Evolutionary conservation across 106 monocot species (phyloP).

Genomic region (Posidonia australis): DNA sequence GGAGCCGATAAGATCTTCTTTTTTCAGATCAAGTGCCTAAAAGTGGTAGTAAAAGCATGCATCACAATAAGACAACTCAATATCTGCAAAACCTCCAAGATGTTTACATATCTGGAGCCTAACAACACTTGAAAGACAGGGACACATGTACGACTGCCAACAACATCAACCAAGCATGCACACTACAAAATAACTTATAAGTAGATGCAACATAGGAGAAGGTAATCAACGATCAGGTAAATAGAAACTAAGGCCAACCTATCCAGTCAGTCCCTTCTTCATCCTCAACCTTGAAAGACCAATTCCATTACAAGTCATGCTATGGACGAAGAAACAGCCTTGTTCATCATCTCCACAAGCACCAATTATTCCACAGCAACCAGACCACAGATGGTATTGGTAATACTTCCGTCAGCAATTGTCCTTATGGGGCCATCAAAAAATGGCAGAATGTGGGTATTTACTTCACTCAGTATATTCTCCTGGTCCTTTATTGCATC

Average conservation of each 20-base stretch:
- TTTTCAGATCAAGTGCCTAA: conserved; percentile 62
- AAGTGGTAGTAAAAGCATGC: neutral
- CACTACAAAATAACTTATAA: conserved; percentile 32
- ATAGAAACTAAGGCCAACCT: conserved; percentile 22
- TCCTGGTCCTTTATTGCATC: conserved; percentile 54
- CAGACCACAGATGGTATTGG: conserved; percentile 82
- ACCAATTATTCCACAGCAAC: conserved; percentile 58
- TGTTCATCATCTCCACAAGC: conserved; percentile 88
- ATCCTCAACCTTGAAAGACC: conserved; percentile 67
- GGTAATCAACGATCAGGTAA: neutral
- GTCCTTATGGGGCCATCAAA: conserved; percentile 34
- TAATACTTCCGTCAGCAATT: conserved; percentile 82
- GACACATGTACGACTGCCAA: conserved; percentile 92
- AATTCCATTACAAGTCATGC: conserved; percentile 58
- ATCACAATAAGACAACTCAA: neutral
- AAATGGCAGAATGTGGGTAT: conserved; percentile 37
- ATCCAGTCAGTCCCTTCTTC: conserved; percentile 66
- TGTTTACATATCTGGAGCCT: conserved; percentile 51
- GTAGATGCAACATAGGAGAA: neutral
- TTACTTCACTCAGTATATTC: conserved; percentile 55
- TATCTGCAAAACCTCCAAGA: neutral
- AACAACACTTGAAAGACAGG: conserved; percentile 65
- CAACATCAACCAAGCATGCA: conserved; percentile 80
- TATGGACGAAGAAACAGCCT: conserved; percentile 44
- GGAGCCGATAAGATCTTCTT: conserved; percentile 66